Base-by-base conservation (phyloP, 768 basidiomycete species). In the Phaeotremella fagi region DNA sequence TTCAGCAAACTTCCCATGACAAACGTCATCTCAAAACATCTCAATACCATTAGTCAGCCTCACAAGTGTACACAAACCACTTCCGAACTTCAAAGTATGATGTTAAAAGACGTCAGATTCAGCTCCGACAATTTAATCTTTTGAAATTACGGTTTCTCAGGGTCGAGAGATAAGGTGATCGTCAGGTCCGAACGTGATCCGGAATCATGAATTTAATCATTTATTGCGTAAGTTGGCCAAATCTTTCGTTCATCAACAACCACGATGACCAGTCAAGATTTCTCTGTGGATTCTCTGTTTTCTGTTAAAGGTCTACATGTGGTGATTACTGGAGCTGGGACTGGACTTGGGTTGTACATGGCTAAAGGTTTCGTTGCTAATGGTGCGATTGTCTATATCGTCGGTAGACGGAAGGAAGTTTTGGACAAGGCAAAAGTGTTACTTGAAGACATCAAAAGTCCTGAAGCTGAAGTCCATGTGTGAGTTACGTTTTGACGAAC, bases 321-420 rank as follows among this genome's bases (percentile, higher is more conserved):
- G 23, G 36, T 54, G 9, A 60, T 60, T 23, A 60, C 58, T 31
- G 58, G 58, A n/a, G 58, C 36, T 16, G 58, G 58, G 20, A 60
- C 53, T 4, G 58, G 58, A 9, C 41, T 49, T 52, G 63, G 46
- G 54, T 26, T 31, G 29, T 54, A 66, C 44, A 65, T 65, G 45
- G 57, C 64, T 14, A 64, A 59, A 28, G 62, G 62, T 0, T 64
- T 68, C 45, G 64, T 59, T 2, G 49, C 52, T 11, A 66, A 68
- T 36, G 67, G 64, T 4, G 57, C 67, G 16, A 63, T 55, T 25
- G 64, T 68, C 3, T 66, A 71, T 41, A 63, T 71, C 48, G 55
- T 61, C 11, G 70, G 70, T 3, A 50, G 70, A n/a, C 41, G 70
- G 28, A 37, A 49, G 44, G 59, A 59, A 9, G 60, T 57, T 26